Evolutionary conservation across 2,329 filamentous ascomycete genomes (phyloP), one percentile per base, ranked within the genome.

Genomic region (Amauroascus verrucosus): DNA sequence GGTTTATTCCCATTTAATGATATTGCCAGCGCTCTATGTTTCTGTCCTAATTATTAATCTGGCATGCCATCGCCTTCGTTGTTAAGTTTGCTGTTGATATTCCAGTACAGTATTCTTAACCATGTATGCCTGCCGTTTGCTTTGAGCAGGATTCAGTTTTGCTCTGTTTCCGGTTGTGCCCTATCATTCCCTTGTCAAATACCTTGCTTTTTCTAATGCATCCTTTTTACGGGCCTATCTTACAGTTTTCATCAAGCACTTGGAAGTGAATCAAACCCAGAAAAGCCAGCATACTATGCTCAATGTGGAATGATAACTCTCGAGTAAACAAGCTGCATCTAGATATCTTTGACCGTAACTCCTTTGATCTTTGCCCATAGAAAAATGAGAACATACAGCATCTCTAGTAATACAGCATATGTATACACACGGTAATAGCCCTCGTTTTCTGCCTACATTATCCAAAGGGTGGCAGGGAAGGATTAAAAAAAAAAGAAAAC

Each of bases 1-100:
- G 32, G 22, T 16, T 48, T 24, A 6, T 18, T 35, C 24, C 33
- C 44, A 9, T 24, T 16, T 9, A 13, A 18, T 26, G 26, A 33
- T 46, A 28, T 35, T 47, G 45, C 30, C 28, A 20, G 45, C 30
- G 13, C 2, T 47, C n/a, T 18, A 46, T 46, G 6, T 47, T 9
- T 28, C 18, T 48, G 22, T 28, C 22, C 20, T 48, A 48, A 48
- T 48, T 26, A 13, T 26, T 48, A 48, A 48, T 48, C 30, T 48
- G 32, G 18, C 46, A 38, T 38, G 46, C n/a, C 26, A 7, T 26
- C 22, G 9, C 7, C 33, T 37, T 48, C 33, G 8, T 11, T 37
- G 44, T 20, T n/a, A 37, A 13, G 26, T 5, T 35, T 37, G 16
- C 22, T 45, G 5, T 37, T 48, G 9, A 38, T 14, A n/a, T 51